A percentile compares a stretch with the other conserved stretches of the same genome.
phyloP scores from a whole-genome alignment of 2,329 filamentous ascomycete species.

The Aspergillus sp. region DNA sequence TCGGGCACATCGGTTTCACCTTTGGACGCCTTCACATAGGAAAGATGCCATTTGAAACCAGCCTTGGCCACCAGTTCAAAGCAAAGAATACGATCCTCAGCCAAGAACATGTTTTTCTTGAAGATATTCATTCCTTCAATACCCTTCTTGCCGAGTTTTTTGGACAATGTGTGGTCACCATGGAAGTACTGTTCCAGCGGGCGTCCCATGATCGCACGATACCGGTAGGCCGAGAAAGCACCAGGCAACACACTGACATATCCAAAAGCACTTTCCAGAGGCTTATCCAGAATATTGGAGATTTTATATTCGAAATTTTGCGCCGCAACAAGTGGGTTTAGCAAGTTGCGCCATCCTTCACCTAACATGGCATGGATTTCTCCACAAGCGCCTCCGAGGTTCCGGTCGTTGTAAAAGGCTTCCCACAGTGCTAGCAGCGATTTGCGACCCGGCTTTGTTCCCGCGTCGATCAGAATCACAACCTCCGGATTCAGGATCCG shows the following conservation, averaged over 20 bases:
- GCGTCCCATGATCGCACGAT: conserved; percentile 93
- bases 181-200: conserved; percentile 98
- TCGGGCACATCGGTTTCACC: conserved; percentile 98
- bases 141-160: conserved; percentile 92
- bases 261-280: conserved; percentile 87
- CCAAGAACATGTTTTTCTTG: conserved; percentile 99
- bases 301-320: conserved; percentile 99
- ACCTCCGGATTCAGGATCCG: conserved; percentile 94
- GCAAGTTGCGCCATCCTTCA: conserved; percentile 75
- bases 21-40: conserved; percentile 97
- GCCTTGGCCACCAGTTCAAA: conserved; percentile 98
- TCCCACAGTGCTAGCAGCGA: conserved; percentile 91
- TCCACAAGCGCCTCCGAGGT: conserved; percentile 92
- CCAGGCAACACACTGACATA: conserved; percentile 95
- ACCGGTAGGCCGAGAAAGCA: conserved; percentile 95
- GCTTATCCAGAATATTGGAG: conserved; percentile 96
- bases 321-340: conserved; percentile 88
- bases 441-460: conserved; percentile 88
- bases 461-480: conserved; percentile 88
- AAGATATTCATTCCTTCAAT: conserved; percentile 99
- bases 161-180: conserved; percentile 92
- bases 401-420: conserved; percentile 98
- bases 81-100: conserved; percentile 97
- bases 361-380: conserved; percentile 97
- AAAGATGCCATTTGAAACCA: conserved; percentile 96